phyloP scores from a whole-genome alignment of 768 basidiomycete species.

The Boletellus sp. region DNA sequence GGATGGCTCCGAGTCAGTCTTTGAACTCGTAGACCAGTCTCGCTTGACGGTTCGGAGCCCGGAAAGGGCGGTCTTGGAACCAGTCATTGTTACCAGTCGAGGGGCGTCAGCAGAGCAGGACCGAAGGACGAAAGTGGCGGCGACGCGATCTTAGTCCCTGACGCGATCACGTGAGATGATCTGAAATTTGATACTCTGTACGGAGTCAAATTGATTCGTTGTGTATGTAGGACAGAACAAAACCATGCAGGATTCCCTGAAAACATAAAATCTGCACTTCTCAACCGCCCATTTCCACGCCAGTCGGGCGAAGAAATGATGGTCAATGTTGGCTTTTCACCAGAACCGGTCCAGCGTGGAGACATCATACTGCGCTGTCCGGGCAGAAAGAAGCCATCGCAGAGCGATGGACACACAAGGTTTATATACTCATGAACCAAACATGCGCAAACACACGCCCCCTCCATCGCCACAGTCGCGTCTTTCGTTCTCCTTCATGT shows the following conservation, averaged over 20 bases:
- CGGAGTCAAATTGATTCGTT: not conserved
- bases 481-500: slow-evolving; percentile 25
- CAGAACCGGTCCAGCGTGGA: slow-evolving; percentile 78
- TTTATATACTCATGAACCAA: slow-evolving; percentile 29
- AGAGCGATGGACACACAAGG: not conserved
- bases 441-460: slow-evolving; percentile 25
- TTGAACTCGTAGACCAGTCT: slow-evolving; percentile 55
- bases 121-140: not conserved
- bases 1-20: slow-evolving; percentile 19
- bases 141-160: not conserved
- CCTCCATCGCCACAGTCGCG: slow-evolving; percentile 17
- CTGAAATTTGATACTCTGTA: not conserved
- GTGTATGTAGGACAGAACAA: slow-evolving; percentile 33
- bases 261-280: slow-evolving; percentile 35
- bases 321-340: slow-evolving; percentile 65
- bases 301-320: slow-evolving; percentile 51
- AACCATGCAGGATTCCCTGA: slow-evolving; percentile 33
- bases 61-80: slow-evolving; percentile 42
- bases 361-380: slow-evolving; percentile 52
- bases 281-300: slow-evolving; percentile 49
- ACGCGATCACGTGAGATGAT: slow-evolving; percentile 22
- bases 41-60: slow-evolving; percentile 60
- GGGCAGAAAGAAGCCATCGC: slow-evolving; percentile 70
- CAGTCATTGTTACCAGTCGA: slow-evolving; percentile 21
- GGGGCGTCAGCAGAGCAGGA: not conserved